Base-by-base conservation (phyloP, 208 protist species). In the Trypanosoma boissoni region DNA sequence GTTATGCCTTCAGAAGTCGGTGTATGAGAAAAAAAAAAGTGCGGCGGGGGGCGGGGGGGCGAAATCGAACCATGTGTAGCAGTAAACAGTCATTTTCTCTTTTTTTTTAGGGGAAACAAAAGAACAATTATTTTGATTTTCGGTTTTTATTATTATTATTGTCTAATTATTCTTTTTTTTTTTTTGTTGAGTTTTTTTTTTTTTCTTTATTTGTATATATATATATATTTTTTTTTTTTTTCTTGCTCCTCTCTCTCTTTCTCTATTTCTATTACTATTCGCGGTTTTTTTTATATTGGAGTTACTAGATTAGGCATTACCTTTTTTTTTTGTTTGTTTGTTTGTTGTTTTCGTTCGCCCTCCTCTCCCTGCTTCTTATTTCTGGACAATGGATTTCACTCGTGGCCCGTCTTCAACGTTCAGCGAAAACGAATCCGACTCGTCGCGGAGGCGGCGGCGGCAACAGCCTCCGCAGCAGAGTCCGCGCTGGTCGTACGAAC, bases 401-500 rank as follows among this genome's bases (percentile, higher is more conserved):
- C n/a, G n/a, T n/a, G n/a, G n/a, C n/a, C n/a, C n/a, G n/a, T 46
- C 39, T n/a, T 31, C 54, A 3, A 8, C 12, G n/a, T n/a, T 29
- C 36, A 59, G 53, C 68, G 69, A 61, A 55, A 62, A 27, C 51
- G 46, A 32, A 57, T 39, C 12, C 12, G 8, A 39, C 34, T 6
- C 8, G 8, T 39, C 34, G 8, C 34, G 12, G 12, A 39, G 12
- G 8, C 34, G 34, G 18, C 50, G 32, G 9, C 61, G 27, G 42
- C 31, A 31, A 36, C 27, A 10, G 31, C 16, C 24, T n/a, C 21
- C 49, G 20, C 16, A 12, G 20, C 12, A 2, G 10, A 50, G 60
- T 36, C 8, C 12, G 37, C 20, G 82, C n/a, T 94, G 87, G 87
- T 94, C 87, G 36, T 94, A 76, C 60, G 54, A 72, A 18, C 31